phyloP scores from a whole-genome alignment of 106 monocot species.

The Hemerocallis citrina region DNA sequence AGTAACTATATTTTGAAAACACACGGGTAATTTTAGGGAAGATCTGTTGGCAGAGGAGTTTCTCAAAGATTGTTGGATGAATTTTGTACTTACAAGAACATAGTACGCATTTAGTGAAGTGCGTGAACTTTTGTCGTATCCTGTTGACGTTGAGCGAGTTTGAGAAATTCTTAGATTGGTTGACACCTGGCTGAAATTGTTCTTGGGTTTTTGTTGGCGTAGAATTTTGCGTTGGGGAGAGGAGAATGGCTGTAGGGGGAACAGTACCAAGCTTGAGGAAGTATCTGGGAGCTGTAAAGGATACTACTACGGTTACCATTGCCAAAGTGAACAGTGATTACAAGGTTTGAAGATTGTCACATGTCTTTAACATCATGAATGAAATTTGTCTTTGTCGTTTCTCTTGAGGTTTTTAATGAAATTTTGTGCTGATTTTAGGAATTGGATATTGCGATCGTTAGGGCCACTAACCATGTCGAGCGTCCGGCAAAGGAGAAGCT shows the following conservation, averaged over 20 bases:
- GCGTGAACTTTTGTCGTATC: too few relatives aligned
- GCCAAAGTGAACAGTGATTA: constrained; percentile 98
- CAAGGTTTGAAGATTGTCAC: constrained; percentile 31
- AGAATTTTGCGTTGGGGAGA: too few relatives aligned
- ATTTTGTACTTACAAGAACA: too few relatives aligned
- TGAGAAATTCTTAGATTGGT: too few relatives aligned
- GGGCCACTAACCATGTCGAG: constrained; percentile 87
- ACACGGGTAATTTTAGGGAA: too few relatives aligned
- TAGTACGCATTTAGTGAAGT: too few relatives aligned
- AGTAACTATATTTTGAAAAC: too few relatives aligned
- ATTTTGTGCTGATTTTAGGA: constrained; percentile 35
- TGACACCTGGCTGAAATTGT: too few relatives aligned
- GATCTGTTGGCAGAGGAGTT: too few relatives aligned
- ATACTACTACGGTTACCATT: constrained; percentile 77
- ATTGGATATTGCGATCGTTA: constrained; percentile 83
- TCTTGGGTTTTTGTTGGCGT: too few relatives aligned
- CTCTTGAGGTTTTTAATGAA: not conserved
- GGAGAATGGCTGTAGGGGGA: constrained; percentile 48
- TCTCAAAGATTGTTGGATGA: too few relatives aligned
- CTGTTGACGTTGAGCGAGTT: too few relatives aligned
- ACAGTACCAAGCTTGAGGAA: constrained; percentile 64
- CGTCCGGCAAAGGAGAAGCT: constrained; percentile 88
- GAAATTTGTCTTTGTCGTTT: not conserved
- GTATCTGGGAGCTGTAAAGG: constrained; percentile 87
- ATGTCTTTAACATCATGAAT: not conserved